Percentiles rank a stretch among this genome's conserved stretches.
Evolutionary conservation across 768 basidiomycete genomes (phyloP).

Genomic region (Boletus patriciae): DNA sequence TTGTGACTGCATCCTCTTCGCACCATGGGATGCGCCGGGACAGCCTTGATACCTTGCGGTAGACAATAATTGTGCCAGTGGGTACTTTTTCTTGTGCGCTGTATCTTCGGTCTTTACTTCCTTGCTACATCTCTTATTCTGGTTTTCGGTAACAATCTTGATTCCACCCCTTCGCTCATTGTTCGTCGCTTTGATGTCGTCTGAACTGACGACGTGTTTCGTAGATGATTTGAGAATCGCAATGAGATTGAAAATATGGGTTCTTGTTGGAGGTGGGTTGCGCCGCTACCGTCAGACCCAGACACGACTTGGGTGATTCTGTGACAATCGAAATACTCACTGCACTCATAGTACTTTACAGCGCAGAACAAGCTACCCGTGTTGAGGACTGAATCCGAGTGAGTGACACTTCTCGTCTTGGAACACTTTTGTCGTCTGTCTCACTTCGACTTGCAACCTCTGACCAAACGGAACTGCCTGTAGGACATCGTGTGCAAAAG

Average conservation of each 20-base stretch:
- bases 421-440: background rate
- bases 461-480: background rate
- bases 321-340: slow-evolving; percentile 15
- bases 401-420: too few species aligned
- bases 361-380: slow-evolving; percentile 63
- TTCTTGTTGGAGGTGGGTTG: slow-evolving; percentile 58
- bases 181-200: background rate
- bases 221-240: slow-evolving; percentile 67
- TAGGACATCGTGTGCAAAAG: slow-evolving; percentile 35
- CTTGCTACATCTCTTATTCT: too few species aligned
- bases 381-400: slow-evolving; percentile 79
- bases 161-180: too few species aligned
- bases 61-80: slow-evolving; percentile 83
- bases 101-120: too few species aligned
- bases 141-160: too few species aligned
- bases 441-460: slow-evolving; percentile 39
- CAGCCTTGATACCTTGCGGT: slow-evolving; percentile 88
- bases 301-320: slow-evolving; percentile 2
- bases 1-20: background rate
- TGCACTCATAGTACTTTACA: slow-evolving; percentile 53
- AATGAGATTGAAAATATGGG: slow-evolving; percentile 75
- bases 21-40: too few species aligned
- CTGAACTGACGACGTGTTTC: background rate
- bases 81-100: slow-evolving; percentile 21
- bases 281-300: background rate